Percentiles rank a stretch among this genome's conserved stretches.
phyloP scores from a whole-genome alignment of 257 asterid species.

The Sherardia arvensis region DNA sequence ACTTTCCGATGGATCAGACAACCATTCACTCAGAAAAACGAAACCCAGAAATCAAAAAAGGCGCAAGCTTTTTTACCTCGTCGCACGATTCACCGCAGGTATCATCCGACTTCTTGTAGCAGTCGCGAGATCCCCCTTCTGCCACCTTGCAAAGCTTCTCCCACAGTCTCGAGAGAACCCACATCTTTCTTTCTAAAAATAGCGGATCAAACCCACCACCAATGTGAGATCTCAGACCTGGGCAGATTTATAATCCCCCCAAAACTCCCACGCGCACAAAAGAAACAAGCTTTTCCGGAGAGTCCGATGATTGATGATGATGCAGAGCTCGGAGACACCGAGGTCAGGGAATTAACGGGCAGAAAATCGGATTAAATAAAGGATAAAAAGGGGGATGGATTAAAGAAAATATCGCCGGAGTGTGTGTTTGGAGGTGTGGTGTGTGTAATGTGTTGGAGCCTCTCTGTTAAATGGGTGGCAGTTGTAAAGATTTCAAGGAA shows the following conservation, averaged over 20 bases:
- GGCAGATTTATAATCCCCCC: conserved; percentile 3
- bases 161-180: conserved; percentile 49
- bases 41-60: neutral
- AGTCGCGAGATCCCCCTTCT: conserved; percentile 76
- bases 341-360: neutral
- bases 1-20: conserved; percentile 1
- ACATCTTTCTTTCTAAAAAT: conserved; percentile 29
- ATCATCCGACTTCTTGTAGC: conserved; percentile 77
- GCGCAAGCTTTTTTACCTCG: conserved; percentile 28
- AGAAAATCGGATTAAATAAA: neutral
- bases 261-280: too few relatives aligned
- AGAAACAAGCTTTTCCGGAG: neutral
- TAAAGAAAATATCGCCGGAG: neutral
- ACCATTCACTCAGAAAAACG: conserved; percentile 2
- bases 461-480: conserved; percentile 33
- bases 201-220: neutral
- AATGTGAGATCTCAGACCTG: conserved; percentile 14
- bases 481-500: conserved; percentile 38
- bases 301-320: neutral
- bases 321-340: neutral
- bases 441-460: conserved; percentile 18
- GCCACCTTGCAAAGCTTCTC: conserved; percentile 51
- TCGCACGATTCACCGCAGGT: conserved; percentile 32
- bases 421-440: neutral
- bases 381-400: neutral